Percentiles rank a stretch among this genome's conserved stretches.
These are phyloP conservation scores for Rugosomyces carneus DNA, from an alignment of 1,284 basidiomycete genomes.

Conservation along the genomic window DNA sequence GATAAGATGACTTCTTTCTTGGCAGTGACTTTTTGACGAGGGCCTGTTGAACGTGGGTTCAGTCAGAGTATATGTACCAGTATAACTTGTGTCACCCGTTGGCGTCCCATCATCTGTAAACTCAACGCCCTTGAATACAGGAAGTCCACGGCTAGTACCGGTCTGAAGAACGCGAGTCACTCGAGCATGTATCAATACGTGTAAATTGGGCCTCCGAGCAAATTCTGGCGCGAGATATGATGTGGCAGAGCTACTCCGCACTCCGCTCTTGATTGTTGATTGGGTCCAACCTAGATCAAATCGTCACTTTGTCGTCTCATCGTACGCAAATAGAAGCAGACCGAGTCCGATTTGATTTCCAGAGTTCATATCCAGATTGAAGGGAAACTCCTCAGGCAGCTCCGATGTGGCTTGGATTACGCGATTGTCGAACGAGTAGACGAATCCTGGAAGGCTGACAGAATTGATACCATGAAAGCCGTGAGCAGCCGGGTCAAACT, in stretches of 20 bases:
- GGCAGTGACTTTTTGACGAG: slow-evolving; percentile 6
- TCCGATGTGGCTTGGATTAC: slow-evolving; percentile 8
- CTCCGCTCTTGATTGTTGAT: slow-evolving; percentile 14
- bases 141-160: neutral
- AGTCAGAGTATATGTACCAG: no score
- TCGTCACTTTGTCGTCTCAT: neutral
- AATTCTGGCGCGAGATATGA: slow-evolving; percentile 16
- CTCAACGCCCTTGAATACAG: slow-evolving; percentile 12
- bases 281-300: slow-evolving; percentile 16
- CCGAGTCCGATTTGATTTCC: slow-evolving; percentile 23
- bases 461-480: slow-evolving; percentile 21
- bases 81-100: no score
- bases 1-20: slow-evolving; percentile 29
- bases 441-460: slow-evolving; percentile 24
- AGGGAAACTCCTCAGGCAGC: slow-evolving; percentile 15
- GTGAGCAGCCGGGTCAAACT: slow-evolving; percentile 23
- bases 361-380: slow-evolving; percentile 25
- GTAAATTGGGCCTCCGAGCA: slow-evolving; percentile 12
- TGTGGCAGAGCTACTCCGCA: slow-evolving; percentile 18
- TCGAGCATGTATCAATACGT: slow-evolving; percentile 15
- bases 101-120: slow-evolving; percentile 7
- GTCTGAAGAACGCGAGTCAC: slow-evolving; percentile 16
- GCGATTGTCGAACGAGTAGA: slow-evolving; percentile 16
- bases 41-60: neutral
- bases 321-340: no score